Conservation (phyloP, 2,329 filamentous ascomycete genomes). For the Ophiostoma ips region DNA sequence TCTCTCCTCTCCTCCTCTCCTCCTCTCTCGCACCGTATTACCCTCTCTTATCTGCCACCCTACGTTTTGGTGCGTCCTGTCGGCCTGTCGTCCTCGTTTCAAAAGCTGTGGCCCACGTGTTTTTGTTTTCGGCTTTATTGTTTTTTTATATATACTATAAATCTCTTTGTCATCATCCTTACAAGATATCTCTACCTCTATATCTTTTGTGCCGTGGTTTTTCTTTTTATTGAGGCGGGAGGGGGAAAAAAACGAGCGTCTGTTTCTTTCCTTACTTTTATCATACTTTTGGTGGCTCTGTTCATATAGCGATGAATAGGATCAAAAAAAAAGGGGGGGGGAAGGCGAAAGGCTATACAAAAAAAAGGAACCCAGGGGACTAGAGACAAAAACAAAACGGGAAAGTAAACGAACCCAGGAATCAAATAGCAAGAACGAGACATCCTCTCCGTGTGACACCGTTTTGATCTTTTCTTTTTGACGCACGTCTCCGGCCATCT, state of each 20-base stretch:
- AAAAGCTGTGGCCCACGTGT: background rate
- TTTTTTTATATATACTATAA: background rate
- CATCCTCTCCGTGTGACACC: no score
- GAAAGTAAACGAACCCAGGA: no score
- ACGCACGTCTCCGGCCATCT: no score
- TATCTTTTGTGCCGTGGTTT: background rate
- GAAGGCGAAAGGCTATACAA: background rate
- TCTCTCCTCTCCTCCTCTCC: background rate
- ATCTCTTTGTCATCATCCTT: background rate
- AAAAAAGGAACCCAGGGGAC: background rate
- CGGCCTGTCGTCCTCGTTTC: background rate
- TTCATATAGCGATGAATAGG: background rate
- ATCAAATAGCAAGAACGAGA: no score
- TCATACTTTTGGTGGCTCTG: background rate
- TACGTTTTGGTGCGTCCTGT: no score
- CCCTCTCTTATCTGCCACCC: background rate
- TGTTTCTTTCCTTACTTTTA: background rate
- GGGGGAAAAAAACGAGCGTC: background rate
- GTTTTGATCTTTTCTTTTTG: no score
- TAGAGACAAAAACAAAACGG: no score
- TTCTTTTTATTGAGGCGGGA: background rate
- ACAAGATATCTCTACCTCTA: background rate
- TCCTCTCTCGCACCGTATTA: background rate
- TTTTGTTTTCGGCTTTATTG: background rate
- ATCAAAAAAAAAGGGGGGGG: no score